These are phyloP conservation scores for Vitis amurensis DNA, from an alignment of 164 flowering plant species.

Conservation along the genomic window DNA sequence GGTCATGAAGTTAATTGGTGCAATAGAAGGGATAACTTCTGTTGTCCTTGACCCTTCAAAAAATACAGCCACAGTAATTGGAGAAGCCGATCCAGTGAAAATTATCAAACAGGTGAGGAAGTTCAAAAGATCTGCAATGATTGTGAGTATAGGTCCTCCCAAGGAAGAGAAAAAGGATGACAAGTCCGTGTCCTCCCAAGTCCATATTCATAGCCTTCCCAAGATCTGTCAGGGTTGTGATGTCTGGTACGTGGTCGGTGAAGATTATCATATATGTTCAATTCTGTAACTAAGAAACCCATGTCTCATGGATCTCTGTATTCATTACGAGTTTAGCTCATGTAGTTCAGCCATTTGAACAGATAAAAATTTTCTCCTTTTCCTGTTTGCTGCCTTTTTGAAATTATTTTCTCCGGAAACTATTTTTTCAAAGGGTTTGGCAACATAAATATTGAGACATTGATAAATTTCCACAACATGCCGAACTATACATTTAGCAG, in stretches of 20 bases:
- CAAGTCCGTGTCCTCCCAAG: conserved; percentile 16
- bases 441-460: neutral
- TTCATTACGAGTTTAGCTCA: neutral
- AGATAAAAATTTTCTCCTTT: neutral
- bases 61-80: conserved; percentile 43
- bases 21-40: conserved; percentile 57
- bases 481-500: no score
- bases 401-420: neutral
- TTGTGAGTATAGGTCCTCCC: conserved; percentile 46
- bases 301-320: neutral
- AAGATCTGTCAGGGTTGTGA: conserved; percentile 51
- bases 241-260: conserved; percentile 46
- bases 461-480: no score
- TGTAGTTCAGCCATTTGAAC: neutral
- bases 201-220: conserved; percentile 19
- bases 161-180: conserved; percentile 53
- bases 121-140: conserved; percentile 39
- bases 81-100: conserved; percentile 54
- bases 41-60: conserved; percentile 55
- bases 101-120: conserved; percentile 52
- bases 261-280: conserved; percentile 36
- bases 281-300: conserved; percentile 29
- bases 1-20: conserved; percentile 59
- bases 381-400: neutral
- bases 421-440: neutral